phyloP scores from a whole-genome alignment of 1,284 basidiomycete genomes.

The Salmacisia buchloeana region DNA sequence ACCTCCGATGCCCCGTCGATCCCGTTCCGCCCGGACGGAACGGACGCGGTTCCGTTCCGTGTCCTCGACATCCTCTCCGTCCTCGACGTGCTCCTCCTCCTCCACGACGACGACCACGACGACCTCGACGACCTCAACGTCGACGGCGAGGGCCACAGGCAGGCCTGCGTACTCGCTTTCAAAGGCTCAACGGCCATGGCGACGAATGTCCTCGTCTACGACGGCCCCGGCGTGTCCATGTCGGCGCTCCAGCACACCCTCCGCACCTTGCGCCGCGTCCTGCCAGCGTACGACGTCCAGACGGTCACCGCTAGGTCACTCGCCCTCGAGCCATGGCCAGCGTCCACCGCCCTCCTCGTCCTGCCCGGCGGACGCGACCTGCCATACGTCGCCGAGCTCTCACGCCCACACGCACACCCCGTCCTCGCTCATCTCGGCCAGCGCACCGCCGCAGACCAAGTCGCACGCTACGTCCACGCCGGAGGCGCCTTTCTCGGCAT shows the following conservation, averaged over 20 bases:
- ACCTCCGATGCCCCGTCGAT: no score
- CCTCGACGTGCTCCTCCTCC: no score
- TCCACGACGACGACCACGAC: no score
- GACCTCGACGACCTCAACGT: no score
- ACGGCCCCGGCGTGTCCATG: slow-evolving; percentile 38
- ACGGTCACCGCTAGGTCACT: slow-evolving; percentile 26
- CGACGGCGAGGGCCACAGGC: neutral
- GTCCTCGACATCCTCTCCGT: no score
- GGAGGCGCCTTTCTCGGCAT: slow-evolving; percentile 67
- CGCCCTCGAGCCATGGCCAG: slow-evolving; percentile 38
- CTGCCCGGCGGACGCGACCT: slow-evolving; percentile 40
- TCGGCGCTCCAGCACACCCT: slow-evolving; percentile 41
- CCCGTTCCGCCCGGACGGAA: no score
- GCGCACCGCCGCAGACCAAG: slow-evolving; percentile 31
- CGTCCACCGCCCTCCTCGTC: slow-evolving; percentile 30
- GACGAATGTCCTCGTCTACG: slow-evolving; percentile 40
- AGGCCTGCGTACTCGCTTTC: neutral
- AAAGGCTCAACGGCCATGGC: neutral
- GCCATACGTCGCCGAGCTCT: slow-evolving; percentile 24
- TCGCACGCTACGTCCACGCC: slow-evolving; percentile 63
- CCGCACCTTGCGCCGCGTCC: slow-evolving; percentile 24
- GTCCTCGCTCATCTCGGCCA: neutral
- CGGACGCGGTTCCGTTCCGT: no score
- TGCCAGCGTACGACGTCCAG: slow-evolving; percentile 40
- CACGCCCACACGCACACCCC: neutral